Evolutionary conservation across 1,139 yeast species (phyloP).

Genomic region (Zygosaccharomyces pseudobailii): DNA sequence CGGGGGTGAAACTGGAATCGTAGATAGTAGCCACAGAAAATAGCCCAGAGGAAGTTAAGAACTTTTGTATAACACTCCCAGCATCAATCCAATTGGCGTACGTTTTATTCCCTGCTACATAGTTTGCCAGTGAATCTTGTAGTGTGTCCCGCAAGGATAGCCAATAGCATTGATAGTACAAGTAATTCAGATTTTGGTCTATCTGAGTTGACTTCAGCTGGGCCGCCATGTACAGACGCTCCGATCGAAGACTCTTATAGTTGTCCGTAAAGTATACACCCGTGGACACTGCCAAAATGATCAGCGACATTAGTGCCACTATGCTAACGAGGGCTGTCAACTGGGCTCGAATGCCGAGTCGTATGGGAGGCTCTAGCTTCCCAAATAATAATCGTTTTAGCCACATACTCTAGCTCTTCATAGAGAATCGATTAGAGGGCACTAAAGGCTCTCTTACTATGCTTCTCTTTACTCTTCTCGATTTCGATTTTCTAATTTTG

Average conservation of each 20-base stretch:
- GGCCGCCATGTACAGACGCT: constrained; percentile 70
- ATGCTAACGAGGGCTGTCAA: constrained; percentile 73
- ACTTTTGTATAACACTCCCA: constrained; percentile 46
- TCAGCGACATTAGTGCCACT: constrained; percentile 70
- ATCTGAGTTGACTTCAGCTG: constrained; percentile 78
- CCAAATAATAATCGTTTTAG: constrained; percentile 1
- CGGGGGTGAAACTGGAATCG: constrained; percentile 44
- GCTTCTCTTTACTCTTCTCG: background rate
- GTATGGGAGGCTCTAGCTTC: constrained; percentile 28
- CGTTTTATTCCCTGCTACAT: constrained; percentile 67
- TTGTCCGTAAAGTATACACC: constrained; percentile 72
- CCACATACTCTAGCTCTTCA: background rate
- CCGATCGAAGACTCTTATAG: constrained; percentile 59
- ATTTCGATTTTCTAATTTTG: background rate
- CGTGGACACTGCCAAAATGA: constrained; percentile 71
- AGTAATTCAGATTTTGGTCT: constrained; percentile 56
- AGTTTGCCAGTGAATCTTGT: constrained; percentile 54
- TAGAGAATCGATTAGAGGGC: background rate
- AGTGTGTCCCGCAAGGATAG: constrained; percentile 59
- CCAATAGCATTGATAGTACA: constrained; percentile 68
- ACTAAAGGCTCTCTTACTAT: background rate
- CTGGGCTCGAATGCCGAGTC: constrained; percentile 52
- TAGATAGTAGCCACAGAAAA: constrained; percentile 67
- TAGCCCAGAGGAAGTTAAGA: constrained; percentile 56
- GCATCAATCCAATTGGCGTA: constrained; percentile 44